Conservation (phyloP, 2,329 filamentous ascomycete genomes). For the Westerdykella sp. region DNA sequence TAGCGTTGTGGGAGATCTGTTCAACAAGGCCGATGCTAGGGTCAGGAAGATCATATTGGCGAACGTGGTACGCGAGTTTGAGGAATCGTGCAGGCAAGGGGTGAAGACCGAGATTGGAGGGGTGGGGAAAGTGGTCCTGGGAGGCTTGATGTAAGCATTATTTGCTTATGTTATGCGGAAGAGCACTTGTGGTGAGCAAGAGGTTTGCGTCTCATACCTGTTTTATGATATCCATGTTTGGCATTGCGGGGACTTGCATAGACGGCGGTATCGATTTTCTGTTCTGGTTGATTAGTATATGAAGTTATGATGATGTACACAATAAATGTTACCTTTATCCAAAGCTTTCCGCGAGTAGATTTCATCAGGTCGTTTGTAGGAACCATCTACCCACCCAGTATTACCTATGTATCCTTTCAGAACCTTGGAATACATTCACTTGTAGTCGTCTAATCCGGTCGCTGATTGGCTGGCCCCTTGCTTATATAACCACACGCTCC, state of each 20-base stretch:
- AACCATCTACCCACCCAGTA: too few relatives aligned
- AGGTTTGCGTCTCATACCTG: neutral
- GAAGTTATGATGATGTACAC: too few relatives aligned
- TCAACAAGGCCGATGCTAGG: slow-evolving; percentile 79
- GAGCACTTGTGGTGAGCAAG: neutral
- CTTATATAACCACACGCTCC: too few relatives aligned
- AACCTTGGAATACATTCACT: too few relatives aligned
- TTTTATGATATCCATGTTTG: neutral
- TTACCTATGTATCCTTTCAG: too few relatives aligned
- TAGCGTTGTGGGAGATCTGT: slow-evolving; percentile 65
- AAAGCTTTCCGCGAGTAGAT: too few relatives aligned
- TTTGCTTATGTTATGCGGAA: neutral
- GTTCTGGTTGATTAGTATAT: too few relatives aligned
- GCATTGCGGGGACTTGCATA: neutral
- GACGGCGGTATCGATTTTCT: neutral
- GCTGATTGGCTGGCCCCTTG: neutral
- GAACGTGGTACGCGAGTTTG: slow-evolving; percentile 84
- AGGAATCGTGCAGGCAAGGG: slow-evolving; percentile 71
- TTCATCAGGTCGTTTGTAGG: too few relatives aligned
- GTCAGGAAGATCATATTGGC: slow-evolving; percentile 85
- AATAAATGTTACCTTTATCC: too few relatives aligned
- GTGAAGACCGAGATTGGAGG: slow-evolving; percentile 77
- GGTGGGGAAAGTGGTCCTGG: slow-evolving; percentile 81
- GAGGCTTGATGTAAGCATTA: slow-evolving; percentile 62
- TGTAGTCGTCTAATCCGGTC: too few relatives aligned